Base-by-base conservation (phyloP, 805 yeast species). In the Wickerhamomyces bovis region DNA sequence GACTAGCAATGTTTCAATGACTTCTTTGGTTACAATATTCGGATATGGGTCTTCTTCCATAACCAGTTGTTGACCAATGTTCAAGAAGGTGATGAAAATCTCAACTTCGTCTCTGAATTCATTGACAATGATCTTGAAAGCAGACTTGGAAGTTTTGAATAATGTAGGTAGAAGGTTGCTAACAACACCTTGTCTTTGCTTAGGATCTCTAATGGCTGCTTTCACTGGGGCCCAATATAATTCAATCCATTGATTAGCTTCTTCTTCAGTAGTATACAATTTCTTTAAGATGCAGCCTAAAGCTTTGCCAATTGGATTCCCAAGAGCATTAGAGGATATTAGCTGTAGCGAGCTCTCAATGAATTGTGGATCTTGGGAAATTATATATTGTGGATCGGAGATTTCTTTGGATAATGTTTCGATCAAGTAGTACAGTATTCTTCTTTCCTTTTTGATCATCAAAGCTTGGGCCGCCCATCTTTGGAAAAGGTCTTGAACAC, bases 241-340 rank as follows among this genome's bases (percentile, higher is more conserved):
- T 0, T 39, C 26, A 3, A 58, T 52, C 64, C 64, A 60, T 35
- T 53, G 45, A 3, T 44, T 21, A 3, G 56, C 57, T 18, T 51
- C 49, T 6, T 50, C 54, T 23, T 60, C 65, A n/a, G 62, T 55
- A 22, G 45, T 55, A 48, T 70, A 70, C 6, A 69, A 48, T 39
- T 64, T 64, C 33, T 67, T 60, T 45, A 73, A 57, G 2, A 78
- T 49, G 0, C 73, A 57, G 7, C 69, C 68, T 1, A 83, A 47
- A 16, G 81, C 71, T 56, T 79, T 83, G n/a, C 85, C 81, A 18
- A 80, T 71, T 3, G 83, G 75, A 49, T 80, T 85, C 0, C 94
- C 83, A 46, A 88, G 60, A 0, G 88, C 76, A 53, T 77, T 80
- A 1, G 81, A 71, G 52, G 69, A 65, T 67, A 85, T 80, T 16